Evolutionary conservation across 2,329 filamentous ascomycete species (phyloP), one percentile per base, ranked within the genome.

Genomic region (Pseudogymnoascus sp.): DNA sequence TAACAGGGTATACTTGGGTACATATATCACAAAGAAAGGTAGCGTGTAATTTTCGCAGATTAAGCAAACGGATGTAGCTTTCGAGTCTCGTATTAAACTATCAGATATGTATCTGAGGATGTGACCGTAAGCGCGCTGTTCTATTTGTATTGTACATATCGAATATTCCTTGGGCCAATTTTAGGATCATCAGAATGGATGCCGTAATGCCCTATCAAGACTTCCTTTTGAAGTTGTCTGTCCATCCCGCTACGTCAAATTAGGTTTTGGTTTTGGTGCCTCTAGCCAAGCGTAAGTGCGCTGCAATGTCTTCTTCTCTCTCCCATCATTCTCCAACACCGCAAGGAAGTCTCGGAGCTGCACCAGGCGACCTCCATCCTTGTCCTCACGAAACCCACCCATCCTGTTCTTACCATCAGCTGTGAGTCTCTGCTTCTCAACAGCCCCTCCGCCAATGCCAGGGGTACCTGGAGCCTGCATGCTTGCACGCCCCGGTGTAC

Each of bases 341-440:
- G 84, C 80, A 13, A 96, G 79, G 78, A 92, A 86, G 74, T 97
- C 93, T 61, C 93, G 83, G 60, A 96, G 78, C 76, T 97, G 92
- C 58, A 97, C 90, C 27, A 87, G 87, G 67, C 81, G 83, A 33
- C 91, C 91, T 71, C 88, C 89, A 21, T 88, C 85, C 61, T 84
- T 85, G 69, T 91, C 88, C 74, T 97, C 92, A 63, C 90, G 83
- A 82, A 87, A 90, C 13, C 82, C 81, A n/a, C 90, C 90, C 38
- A 91, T 77, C 61, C 85, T 84, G 61, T 85, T 84, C 25, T 83
- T 80, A 13, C 83, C 81, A 35, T 84, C 82, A 1, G 78, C 80
- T 3, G 84, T 84, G 62, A 88, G 73, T 42, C 77, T 72, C 64
- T 76, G 68, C 68, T 71, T 68, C 68, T 75, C 74, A 1, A 73